phyloP scores from a whole-genome alignment of 164 flowering plant genomes.

The Sextonia rubra region DNA sequence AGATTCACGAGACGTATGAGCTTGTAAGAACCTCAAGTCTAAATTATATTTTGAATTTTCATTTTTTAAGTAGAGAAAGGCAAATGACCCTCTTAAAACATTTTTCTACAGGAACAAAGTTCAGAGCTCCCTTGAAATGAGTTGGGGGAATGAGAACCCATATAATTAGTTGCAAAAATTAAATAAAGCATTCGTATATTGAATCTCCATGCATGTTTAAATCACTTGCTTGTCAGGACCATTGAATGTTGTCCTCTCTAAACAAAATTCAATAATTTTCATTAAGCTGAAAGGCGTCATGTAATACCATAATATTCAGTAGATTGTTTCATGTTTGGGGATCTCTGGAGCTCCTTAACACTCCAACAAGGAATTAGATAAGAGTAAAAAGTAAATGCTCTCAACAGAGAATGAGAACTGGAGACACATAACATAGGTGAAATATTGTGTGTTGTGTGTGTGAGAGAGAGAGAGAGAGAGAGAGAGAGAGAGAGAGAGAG shows the following conservation, averaged over 20 bases:
- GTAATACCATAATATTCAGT: background rate
- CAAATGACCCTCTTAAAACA: too few relatives aligned
- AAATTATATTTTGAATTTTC: too few relatives aligned
- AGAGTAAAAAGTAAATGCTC: too few relatives aligned
- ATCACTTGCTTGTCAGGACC: background rate
- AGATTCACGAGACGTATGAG: too few relatives aligned
- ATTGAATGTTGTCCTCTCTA: background rate
- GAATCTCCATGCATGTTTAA: background rate
- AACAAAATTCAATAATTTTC: background rate
- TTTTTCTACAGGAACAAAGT: too few relatives aligned
- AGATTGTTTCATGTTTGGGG: background rate
- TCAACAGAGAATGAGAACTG: background rate
- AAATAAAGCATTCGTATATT: background rate
- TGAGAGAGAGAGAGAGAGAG: background rate
- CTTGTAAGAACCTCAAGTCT: too few relatives aligned
- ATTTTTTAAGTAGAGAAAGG: too few relatives aligned
- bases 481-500: background rate
- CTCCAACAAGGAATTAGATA: background rate
- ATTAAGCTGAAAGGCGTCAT: background rate
- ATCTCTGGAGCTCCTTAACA: background rate
- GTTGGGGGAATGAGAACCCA: background rate
- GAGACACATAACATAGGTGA: background rate
- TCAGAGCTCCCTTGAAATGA: too few relatives aligned
- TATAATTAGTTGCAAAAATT: background rate
- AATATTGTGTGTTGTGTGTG: background rate